Base-by-base conservation (phyloP, 2,329 filamentous ascomycete species). In the Diaporthe aspalathi region DNA sequence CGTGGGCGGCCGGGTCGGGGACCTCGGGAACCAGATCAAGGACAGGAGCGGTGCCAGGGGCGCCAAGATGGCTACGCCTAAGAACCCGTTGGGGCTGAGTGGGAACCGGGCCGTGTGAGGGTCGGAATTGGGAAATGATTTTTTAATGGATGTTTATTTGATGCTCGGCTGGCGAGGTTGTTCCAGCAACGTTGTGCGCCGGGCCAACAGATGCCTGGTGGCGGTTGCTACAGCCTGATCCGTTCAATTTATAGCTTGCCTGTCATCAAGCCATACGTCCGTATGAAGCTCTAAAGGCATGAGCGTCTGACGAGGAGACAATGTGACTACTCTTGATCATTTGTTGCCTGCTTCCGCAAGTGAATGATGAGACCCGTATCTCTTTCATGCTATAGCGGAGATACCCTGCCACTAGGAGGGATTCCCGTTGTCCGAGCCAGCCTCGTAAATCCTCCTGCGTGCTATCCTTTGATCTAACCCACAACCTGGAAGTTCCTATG, bases 11-110 rank as follows among this genome's bases (percentile, higher is more conserved):
- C 43, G 69, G 16, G 57, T 73, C 7, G 71, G 68, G 0, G 71
- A 73, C 16, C 22, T 73, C 53, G 71, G 71, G 9, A 73, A 73
- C 17, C 49, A 35, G 27, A 60, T 73, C 16, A 73, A 73, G 65
- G 71, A 73, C 35, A 53, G 29, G 24, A 73, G 54, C 24, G 63
- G 68, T 29, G 71, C 71, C 7, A 66, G 50, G 57, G 71, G 71
- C 2, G 14, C 67, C 40, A 71, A 70, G 69, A 73, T 73, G 71
- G 43, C n/a, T n/a, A 73, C 71, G 52, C 50, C 54, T 6, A 50
- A 43, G 27, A 73, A 73, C 20, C 71, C 71, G 16, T 17, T 73
- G 43, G 71, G 71, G 2, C 14, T 73, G 65, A 57, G 57, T 22
- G 70, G 70, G n/a, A 71, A 66, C 3, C 70, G 68, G 50, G 43